Evolutionary conservation across 495 filamentous ascomycete genomes (phyloP), one percentile per base, ranked within the genome.

Genomic region (Tetracladium marchalianum): DNA sequence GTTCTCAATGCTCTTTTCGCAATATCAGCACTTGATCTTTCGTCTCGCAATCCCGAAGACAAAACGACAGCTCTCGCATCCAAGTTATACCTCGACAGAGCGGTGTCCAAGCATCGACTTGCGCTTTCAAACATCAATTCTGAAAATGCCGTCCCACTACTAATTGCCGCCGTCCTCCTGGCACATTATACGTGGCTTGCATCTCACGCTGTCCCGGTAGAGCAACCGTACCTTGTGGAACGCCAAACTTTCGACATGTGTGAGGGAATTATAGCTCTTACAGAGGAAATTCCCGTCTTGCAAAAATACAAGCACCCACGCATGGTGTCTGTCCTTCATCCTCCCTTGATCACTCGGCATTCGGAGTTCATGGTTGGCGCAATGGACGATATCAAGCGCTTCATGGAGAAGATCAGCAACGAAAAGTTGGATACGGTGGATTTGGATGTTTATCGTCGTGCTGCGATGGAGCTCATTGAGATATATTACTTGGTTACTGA

Each of bases 1-100:
- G 47, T 55, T 10, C 41, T 51, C 13, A 47, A 31, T 40, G 43
- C 43, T 1, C 6, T 55, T 1, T 24, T 51, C 5, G 44, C 33
- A 1, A 34, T 50, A 11, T 44, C 47, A n/a, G 43, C 47, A 11
- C 43, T 50, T 13, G 43, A 55, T 41, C 47, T 47, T 17, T 55
- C 41, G 33, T 34, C 52, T 12, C 34, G 43, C 1, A 39, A 15
- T 2, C 52, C 52, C 2, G 12, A 39, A 5, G 47, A 50, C 11
- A 1, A 9, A n/a, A 9, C 4, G 11, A 19, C 50, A 2, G 38
- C 42, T 13, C n/a, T 22, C 22, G 47, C 52, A 8, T 44, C 52
- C 0, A 32, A 41, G 12, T 33, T 35, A 5, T 55, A 47, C 22
- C 41, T 55, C 18, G 47, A 55, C 31, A 15, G 35, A 43, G 47